Conservation (phyloP, 495 filamentous ascomycete species). For the Penicillium dipodomyicola region DNA sequence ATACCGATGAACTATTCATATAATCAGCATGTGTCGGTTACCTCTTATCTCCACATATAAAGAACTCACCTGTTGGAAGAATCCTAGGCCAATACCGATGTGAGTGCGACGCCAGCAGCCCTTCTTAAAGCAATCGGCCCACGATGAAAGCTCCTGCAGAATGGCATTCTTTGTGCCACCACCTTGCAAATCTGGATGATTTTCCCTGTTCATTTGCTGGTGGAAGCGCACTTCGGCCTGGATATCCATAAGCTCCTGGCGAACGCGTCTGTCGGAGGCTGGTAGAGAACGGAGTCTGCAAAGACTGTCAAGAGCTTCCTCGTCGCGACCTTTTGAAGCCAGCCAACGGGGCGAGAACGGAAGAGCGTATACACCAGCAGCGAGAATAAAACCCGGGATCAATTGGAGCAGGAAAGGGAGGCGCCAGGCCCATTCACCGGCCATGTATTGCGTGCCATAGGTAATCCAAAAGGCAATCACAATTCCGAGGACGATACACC, state of each 20-base stretch:
- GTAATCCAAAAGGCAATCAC: slow-evolving; percentile 58
- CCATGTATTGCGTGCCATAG: slow-evolving; percentile 54
- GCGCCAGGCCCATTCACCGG: slow-evolving; percentile 50
- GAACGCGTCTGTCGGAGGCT: slow-evolving; percentile 40
- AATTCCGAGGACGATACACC: slow-evolving; percentile 55
- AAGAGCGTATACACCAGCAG: slow-evolving; percentile 43
- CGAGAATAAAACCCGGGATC: slow-evolving; percentile 47
- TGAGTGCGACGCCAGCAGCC: slow-evolving; percentile 56
- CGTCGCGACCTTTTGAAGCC: slow-evolving; percentile 46
- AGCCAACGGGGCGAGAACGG: slow-evolving; percentile 57
- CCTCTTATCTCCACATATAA: not conserved
- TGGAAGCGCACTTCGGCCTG: slow-evolving; percentile 51
- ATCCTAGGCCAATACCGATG: slow-evolving; percentile 53
- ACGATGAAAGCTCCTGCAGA: slow-evolving; percentile 44
- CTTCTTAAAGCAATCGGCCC: slow-evolving; percentile 48
- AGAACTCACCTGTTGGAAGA: slow-evolving; percentile 50
- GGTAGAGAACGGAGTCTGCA: slow-evolving; percentile 45
- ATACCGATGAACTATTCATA: slow-evolving; percentile 46
- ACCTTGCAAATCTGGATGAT: slow-evolving; percentile 45
- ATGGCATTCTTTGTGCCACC: slow-evolving; percentile 29
- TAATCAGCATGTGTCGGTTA: slow-evolving; percentile 6
- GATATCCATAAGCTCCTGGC: slow-evolving; percentile 52
- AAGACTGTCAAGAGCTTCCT: slow-evolving; percentile 48
- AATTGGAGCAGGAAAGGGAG: slow-evolving; percentile 52
- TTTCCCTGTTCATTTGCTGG: slow-evolving; percentile 43